Conservation (phyloP, 345 rosid species). For the Isatis tinctoria region DNA sequence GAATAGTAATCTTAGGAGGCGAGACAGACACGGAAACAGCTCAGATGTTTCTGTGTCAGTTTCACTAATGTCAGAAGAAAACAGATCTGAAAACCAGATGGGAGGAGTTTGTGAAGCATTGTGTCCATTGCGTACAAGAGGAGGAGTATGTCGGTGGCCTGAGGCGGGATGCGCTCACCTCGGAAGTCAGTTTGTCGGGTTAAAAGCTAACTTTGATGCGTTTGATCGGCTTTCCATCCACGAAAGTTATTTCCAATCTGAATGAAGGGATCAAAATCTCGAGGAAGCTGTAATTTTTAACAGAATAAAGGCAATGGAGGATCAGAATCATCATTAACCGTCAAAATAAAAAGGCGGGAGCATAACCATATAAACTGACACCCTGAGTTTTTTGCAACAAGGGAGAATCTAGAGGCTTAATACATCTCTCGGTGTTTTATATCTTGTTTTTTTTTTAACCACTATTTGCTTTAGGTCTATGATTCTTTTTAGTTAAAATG, state of each 20-base stretch:
- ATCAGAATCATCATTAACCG: slow-evolving; percentile 3
- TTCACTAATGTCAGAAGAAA: slow-evolving; percentile 53
- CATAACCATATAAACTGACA: slow-evolving; percentile 26
- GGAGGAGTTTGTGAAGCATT: slow-evolving; percentile 55
- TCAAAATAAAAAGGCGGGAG: slow-evolving; percentile 17
- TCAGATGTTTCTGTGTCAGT: slow-evolving; percentile 79
- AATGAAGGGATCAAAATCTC: slow-evolving; percentile 26
- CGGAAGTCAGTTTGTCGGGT: slow-evolving; percentile 77
- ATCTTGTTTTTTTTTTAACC: background rate
- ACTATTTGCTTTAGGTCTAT: slow-evolving; percentile 3
- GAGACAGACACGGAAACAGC: slow-evolving; percentile 35
- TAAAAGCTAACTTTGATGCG: slow-evolving; percentile 87
- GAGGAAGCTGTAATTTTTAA: slow-evolving; percentile 6
- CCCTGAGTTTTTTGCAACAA: slow-evolving; percentile 15
- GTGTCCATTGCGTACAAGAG: slow-evolving; percentile 71
- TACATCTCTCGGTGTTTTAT: background rate
- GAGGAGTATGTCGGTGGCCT: slow-evolving; percentile 90
- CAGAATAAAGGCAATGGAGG: slow-evolving; percentile 18
- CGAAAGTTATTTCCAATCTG: slow-evolving; percentile 65
- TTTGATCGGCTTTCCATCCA: slow-evolving; percentile 71
- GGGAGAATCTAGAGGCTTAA: slow-evolving; percentile 4
- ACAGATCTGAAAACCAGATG: background rate
- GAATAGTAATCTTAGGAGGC: slow-evolving; percentile 25
- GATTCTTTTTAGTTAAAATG: slow-evolving; percentile 22
- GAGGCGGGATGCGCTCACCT: slow-evolving; percentile 86